Evolutionary conservation across 179 eudicot genomes (phyloP).

Genomic region (Beta macrorhiza): DNA sequence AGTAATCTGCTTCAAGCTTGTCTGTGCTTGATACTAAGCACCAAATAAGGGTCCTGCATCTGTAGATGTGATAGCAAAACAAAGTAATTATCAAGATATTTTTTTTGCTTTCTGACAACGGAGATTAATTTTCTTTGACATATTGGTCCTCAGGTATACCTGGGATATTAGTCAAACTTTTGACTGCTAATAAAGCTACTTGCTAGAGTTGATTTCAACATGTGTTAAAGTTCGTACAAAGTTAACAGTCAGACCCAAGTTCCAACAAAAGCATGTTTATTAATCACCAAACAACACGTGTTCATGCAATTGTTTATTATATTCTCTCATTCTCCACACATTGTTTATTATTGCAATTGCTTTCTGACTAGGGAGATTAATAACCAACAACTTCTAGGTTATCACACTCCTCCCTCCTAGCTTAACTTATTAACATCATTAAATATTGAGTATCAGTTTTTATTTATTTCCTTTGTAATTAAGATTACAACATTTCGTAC

Average conservation of each 20-base stretch:
- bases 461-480: no score
- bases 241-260: background rate
- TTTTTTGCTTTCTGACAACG: background rate
- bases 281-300: no score
- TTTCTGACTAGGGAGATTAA: no score
- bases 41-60: no score
- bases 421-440: no score
- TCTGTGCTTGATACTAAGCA: background rate
- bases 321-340: background rate
- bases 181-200: background rate
- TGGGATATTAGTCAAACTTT: background rate
- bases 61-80: background rate
- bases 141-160: background rate
- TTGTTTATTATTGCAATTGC: no score
- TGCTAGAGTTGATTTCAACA: background rate
- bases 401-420: no score
- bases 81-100: background rate
- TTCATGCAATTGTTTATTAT: background rate
- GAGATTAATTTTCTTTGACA: background rate
- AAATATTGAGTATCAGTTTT: no score
- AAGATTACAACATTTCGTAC: no score
- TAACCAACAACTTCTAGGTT: background rate
- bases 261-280: no score
- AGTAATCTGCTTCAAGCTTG: background rate
- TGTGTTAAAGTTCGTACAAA: background rate